Evolutionary conservation across 2,329 filamentous ascomycete species (phyloP).

Genomic region (Colletotrichum graminicola): DNA sequence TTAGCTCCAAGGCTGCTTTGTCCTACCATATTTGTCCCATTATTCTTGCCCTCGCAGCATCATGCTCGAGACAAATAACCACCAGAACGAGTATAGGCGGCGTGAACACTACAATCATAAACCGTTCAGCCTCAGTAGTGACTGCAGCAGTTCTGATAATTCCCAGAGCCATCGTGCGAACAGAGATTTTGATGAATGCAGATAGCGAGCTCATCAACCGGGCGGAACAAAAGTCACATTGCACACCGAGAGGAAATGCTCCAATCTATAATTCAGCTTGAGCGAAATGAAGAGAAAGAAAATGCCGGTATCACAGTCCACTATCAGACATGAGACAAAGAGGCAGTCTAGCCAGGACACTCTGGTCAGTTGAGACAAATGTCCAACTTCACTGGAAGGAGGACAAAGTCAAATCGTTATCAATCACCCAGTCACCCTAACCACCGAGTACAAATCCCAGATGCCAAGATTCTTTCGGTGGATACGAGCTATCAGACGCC

Average conservation of each 20-base stretch:
- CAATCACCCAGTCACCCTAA: slow-evolving; percentile 9
- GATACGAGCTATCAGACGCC: background rate
- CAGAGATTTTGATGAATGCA: slow-evolving; percentile 48
- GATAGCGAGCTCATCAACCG: slow-evolving; percentile 46
- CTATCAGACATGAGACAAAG: slow-evolving; percentile 45
- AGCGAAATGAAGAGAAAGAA: slow-evolving; percentile 41
- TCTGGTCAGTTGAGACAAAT: slow-evolving; percentile 19
- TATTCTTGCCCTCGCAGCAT: background rate
- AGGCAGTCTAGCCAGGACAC: slow-evolving; percentile 22
- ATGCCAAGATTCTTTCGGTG: slow-evolving; percentile 1
- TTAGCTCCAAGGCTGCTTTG: slow-evolving; percentile 3
- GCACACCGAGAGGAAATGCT: slow-evolving; percentile 46
- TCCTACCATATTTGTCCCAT: slow-evolving; percentile 25
- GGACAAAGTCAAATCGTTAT: background rate
- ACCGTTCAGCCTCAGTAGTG: background rate
- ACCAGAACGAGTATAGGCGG: rapidly evolving
- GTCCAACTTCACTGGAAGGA: slow-evolving; percentile 17
- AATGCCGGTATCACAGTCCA: slow-evolving; percentile 44
- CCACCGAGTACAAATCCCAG: background rate
- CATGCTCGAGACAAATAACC: background rate
- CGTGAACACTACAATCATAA: background rate
- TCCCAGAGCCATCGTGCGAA: slow-evolving; percentile 36
- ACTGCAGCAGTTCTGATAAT: background rate
- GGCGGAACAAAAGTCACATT: slow-evolving; percentile 48
- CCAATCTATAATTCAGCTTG: slow-evolving; percentile 43